These are phyloP conservation scores for Puccinia hordei DNA, from an alignment of 1,284 basidiomycete species.

Conservation along the genomic window DNA sequence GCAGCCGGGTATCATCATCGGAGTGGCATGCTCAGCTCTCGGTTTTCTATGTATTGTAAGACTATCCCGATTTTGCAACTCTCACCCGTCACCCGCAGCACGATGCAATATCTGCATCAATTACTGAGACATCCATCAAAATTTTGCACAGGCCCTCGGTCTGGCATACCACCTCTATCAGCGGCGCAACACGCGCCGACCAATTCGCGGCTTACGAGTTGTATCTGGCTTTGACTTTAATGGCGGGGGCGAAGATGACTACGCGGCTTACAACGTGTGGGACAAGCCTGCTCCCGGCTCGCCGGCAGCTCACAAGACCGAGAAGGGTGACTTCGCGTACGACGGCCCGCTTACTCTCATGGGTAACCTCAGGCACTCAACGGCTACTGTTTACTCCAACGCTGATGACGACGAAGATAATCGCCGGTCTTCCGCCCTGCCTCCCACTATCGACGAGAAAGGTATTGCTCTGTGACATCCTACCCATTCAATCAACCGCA, in stretches of 20 bases:
- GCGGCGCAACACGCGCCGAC: background rate
- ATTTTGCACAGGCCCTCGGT: background rate
- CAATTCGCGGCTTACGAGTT: background rate
- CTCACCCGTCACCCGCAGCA: background rate
- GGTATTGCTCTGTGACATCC: background rate
- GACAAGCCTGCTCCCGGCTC: background rate
- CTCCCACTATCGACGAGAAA: background rate
- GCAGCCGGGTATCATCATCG: constrained; percentile 10
- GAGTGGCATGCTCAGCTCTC: background rate
- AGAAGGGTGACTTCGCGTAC: background rate
- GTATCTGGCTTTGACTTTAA: constrained; percentile 21
- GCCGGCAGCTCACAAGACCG: background rate
- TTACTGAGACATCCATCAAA: background rate
- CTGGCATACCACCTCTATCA: background rate
- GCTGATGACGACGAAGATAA: background rate
- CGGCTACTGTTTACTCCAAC: background rate
- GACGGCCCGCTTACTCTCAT: background rate
- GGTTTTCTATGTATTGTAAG: constrained; percentile 27
- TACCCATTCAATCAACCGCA: too few species aligned
- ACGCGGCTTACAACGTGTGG: background rate
- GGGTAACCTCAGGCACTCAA: background rate
- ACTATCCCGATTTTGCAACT: background rate
- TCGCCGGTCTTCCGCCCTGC: background rate
- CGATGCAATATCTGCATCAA: background rate
- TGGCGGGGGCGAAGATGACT: constrained; percentile 10